phyloP scores from a whole-genome alignment of 768 basidiomycete species.

The Lactarius hatsudake region DNA sequence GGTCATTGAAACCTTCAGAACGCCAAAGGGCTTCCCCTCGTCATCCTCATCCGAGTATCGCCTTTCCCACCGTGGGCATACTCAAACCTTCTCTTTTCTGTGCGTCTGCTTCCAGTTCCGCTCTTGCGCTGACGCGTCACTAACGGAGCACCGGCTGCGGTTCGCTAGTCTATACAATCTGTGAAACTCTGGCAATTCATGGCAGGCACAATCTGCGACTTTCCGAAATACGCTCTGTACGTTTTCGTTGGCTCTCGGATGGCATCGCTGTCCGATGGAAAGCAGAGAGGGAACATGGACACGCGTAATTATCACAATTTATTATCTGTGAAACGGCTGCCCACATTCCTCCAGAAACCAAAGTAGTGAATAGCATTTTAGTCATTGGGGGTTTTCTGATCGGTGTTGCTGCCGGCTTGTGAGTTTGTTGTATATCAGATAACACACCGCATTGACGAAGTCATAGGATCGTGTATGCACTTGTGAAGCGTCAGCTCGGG shows the following conservation, averaged over 20 bases:
- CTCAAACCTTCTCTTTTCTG: conserved; percentile 76
- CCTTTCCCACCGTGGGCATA: conserved; percentile 89
- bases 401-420: conserved; percentile 66
- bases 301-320: conserved; percentile 45
- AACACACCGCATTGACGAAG: conserved; percentile 19
- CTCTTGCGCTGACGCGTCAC: conserved; percentile 1
- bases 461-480: conserved; percentile 60
- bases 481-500: conserved; percentile 55
- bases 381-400: conserved; percentile 58
- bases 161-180: conserved; percentile 60
- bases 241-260: conserved; percentile 78
- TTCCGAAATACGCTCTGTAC: conserved; percentile 69
- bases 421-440: conserved; percentile 31
- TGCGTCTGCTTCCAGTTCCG: conserved; percentile 37
- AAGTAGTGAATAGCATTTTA: conserved; percentile 59
- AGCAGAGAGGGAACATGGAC: conserved; percentile 73
- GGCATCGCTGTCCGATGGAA: conserved; percentile 71
- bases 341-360: conserved; percentile 46
- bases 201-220: conserved; percentile 64
- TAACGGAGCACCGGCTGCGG: neutral
- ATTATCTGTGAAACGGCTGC: neutral
- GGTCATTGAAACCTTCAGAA: conserved; percentile 38
- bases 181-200: conserved; percentile 76
- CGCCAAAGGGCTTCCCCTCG: conserved; percentile 75
- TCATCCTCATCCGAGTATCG: conserved; percentile 76